Evolutionary conservation across 116 monocot genomes (phyloP).

Genomic region (Cymodocea nodosa): DNA sequence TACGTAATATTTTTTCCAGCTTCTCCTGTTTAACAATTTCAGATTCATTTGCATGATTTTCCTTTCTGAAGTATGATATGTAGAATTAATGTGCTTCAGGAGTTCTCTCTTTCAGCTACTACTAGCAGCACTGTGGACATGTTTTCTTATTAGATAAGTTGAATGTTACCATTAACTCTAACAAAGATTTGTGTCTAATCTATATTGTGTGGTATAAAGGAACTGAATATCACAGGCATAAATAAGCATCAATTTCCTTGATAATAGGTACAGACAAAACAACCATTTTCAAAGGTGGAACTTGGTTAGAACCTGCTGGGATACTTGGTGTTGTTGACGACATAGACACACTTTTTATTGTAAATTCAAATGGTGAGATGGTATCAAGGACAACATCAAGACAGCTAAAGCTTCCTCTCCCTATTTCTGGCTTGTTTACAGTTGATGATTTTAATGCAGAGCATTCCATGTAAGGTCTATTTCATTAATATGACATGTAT

Average conservation of each 20-base stretch:
- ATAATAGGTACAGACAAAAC: conserved; percentile 36
- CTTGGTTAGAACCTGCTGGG: conserved; percentile 74
- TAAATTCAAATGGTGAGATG: conserved; percentile 64
- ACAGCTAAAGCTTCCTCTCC: conserved; percentile 42
- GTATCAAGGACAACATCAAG: conserved; percentile 42
- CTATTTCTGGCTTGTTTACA: conserved; percentile 43
- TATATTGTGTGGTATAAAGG: background rate
- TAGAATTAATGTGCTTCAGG: too few species aligned
- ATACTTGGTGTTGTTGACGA: conserved; percentile 72
- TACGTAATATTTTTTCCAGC: too few species aligned
- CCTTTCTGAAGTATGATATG: too few species aligned
- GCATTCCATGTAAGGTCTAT: conserved; percentile 14
- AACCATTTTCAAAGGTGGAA: conserved; percentile 44
- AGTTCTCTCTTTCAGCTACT: too few species aligned
- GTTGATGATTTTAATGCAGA: conserved; percentile 28
- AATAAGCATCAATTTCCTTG: background rate
- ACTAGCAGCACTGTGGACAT: too few species aligned
- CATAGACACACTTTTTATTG: conserved; percentile 44
- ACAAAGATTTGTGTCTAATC: background rate
- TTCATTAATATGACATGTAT: conserved; percentile 16
- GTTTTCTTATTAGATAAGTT: too few species aligned
- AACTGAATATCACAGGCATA: background rate
- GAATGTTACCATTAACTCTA: too few species aligned
- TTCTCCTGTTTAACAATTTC: too few species aligned
- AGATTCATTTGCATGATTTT: too few species aligned